Percentiles rank a stretch among this genome's conserved stretches.
Conservation (phyloP, 805 yeast genomes). For the Lachancea quebecensis region DNA sequence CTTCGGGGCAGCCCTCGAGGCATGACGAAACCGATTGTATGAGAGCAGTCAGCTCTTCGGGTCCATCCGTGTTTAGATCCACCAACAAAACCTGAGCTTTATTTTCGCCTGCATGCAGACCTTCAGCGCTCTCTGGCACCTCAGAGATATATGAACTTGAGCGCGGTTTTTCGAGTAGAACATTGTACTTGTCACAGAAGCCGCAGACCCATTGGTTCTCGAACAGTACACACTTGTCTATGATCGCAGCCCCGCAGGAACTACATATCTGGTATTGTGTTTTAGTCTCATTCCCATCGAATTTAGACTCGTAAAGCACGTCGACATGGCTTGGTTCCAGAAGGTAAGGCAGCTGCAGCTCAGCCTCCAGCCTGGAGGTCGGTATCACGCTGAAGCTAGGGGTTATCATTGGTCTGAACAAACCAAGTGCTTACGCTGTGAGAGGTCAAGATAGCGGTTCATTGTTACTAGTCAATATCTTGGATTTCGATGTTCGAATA, state of each 20-base stretch:
- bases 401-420: conserved; percentile 5
- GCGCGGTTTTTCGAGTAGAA: conserved; percentile 4
- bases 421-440: too few relatives aligned
- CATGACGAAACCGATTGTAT: background rate
- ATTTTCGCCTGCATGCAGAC: background rate
- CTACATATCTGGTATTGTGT: background rate
- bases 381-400: conserved; percentile 12
- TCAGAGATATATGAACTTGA: conserved; percentile 4
- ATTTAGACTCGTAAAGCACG: conserved; percentile 9
- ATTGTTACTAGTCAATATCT: too few relatives aligned
- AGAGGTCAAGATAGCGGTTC: too few relatives aligned
- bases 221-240: conserved; percentile 2
- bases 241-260: conserved; percentile 6
- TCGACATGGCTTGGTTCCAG: conserved; percentile 12
- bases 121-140: background rate
- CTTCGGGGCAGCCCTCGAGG: background rate
- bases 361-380: conserved; percentile 14
- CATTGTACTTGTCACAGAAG: conserved; percentile 13
- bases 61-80: conserved; percentile 8
- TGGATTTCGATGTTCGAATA: too few relatives aligned
- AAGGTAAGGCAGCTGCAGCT: conserved; percentile 7
- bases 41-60: conserved; percentile 9
- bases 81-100: conserved; percentile 6
- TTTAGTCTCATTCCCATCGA: background rate
- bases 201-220: conserved; percentile 13